Percentiles rank a stretch among this genome's conserved stretches.
phyloP scores from a whole-genome alignment of 1,284 basidiomycete species.

The Heterobasidion annosum region DNA sequence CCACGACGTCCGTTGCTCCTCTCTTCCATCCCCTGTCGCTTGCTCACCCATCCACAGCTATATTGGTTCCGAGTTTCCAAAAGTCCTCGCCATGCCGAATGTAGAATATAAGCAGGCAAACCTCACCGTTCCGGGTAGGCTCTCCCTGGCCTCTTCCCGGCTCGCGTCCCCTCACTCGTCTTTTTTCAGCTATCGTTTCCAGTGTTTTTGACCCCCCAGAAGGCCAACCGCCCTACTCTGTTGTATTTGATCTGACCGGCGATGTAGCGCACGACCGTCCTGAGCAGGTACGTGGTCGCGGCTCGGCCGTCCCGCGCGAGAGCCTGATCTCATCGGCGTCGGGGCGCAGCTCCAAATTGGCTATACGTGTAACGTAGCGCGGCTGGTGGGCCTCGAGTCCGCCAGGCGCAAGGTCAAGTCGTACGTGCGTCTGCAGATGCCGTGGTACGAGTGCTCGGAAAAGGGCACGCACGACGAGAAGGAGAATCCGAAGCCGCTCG shows the following conservation, averaged over 20 bases:
- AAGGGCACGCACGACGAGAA: slow-evolving; percentile 65
- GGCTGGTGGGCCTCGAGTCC: slow-evolving; percentile 61
- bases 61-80: slow-evolving; percentile 69
- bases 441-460: slow-evolving; percentile 73
- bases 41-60: slow-evolving; percentile 41
- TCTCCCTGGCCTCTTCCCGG: slow-evolving; percentile 3
- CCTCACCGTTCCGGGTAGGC: slow-evolving; percentile 60
- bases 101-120: slow-evolving; percentile 85
- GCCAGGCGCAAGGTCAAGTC: slow-evolving; percentile 60
- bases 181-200: slow-evolving; percentile 46
- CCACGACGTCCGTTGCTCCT: slow-evolving; percentile 65
- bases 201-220: slow-evolving; percentile 62
- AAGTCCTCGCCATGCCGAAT: slow-evolving; percentile 53
- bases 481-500: slow-evolving; percentile 67
- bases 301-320: not conserved
- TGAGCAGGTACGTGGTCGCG: slow-evolving; percentile 47
- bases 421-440: slow-evolving; percentile 74
- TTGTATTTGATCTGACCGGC: slow-evolving; percentile 78
- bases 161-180: slow-evolving; percentile 3
- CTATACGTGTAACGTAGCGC: slow-evolving; percentile 66
- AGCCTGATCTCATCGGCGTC: not conserved
- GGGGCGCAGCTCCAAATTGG: slow-evolving; percentile 61
- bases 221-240: slow-evolving; percentile 55
- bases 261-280: slow-evolving; percentile 73
- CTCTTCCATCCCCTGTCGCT: slow-evolving; percentile 5